phyloP scores from a whole-genome alignment of 805 yeast species.

The Kodamaea leandrae region DNA sequence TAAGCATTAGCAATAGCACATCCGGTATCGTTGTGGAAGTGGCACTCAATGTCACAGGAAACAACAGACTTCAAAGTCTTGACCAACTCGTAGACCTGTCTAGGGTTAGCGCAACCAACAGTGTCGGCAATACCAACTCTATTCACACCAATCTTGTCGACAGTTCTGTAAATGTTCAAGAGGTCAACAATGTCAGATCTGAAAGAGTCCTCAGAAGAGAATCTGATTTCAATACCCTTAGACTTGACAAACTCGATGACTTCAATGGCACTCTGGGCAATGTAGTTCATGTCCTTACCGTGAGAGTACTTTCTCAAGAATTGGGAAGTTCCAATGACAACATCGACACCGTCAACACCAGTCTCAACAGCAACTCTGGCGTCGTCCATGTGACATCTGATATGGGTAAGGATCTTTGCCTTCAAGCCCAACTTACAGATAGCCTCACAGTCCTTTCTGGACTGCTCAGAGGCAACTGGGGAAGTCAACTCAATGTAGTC shows the following conservation, averaged over 20 bases:
- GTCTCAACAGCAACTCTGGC: constrained; percentile 96
- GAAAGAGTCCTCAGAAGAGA: constrained; percentile 96
- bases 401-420: constrained; percentile 94
- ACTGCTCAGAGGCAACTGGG: constrained; percentile 96
- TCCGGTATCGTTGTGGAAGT: constrained; percentile 98
- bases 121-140: constrained; percentile 99
- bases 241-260: constrained; percentile 96
- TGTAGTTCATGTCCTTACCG: constrained; percentile 98
- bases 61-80: constrained; percentile 92
- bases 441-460: constrained; percentile 92
- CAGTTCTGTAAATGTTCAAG: constrained; percentile 93
- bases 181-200: constrained; percentile 94
- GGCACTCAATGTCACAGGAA: constrained; percentile 96
- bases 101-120: constrained; percentile 98
- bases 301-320: constrained; percentile 92
- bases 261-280: constrained; percentile 92
- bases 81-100: constrained; percentile 96
- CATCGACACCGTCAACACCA: constrained; percentile 99
- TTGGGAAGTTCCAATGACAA: constrained; percentile 95
- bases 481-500: constrained; percentile 97
- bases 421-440: constrained; percentile 95
- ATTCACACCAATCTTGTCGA: constrained; percentile 95
- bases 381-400: constrained; percentile 98
- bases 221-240: constrained; percentile 94
- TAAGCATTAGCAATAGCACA: constrained; percentile 98